Conservation (phyloP, 1,139 yeast species). For the Yamadazyma atmosphaerica region DNA sequence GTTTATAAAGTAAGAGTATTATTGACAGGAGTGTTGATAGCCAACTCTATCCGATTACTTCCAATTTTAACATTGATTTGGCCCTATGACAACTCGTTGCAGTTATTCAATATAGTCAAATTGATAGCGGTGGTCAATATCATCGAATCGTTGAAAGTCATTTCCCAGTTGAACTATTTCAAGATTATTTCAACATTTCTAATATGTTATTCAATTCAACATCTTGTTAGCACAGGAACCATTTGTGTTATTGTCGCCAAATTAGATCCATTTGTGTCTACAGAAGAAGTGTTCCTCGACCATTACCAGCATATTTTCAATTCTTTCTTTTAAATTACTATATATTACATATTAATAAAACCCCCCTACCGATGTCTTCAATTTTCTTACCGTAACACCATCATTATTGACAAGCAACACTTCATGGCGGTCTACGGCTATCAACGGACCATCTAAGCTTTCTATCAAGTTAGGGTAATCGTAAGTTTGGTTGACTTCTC, state of each 20-base stretch:
- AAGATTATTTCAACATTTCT: slow-evolving; percentile 7
- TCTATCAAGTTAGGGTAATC: slow-evolving; percentile 73
- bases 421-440: slow-evolving; percentile 64
- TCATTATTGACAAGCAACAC: slow-evolving; percentile 60
- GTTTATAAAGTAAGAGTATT: slow-evolving; percentile 41
- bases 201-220: slow-evolving; percentile 8
- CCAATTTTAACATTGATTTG: slow-evolving; percentile 96
- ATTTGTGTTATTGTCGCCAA: slow-evolving; percentile 3
- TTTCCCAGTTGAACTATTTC: slow-evolving; percentile 28
- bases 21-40: slow-evolving; percentile 67
- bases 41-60: slow-evolving; percentile 77
- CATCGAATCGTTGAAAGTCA: slow-evolving; percentile 64
- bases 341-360: too few species aligned
- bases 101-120: slow-evolving; percentile 61
- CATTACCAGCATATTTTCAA: slow-evolving; percentile 5
- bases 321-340: too few species aligned
- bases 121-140: slow-evolving; percentile 62
- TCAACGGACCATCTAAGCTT: slow-evolving; percentile 79
- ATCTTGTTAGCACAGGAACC: slow-evolving; percentile 1
- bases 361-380: slow-evolving; percentile 15
- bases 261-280: too few species aligned
- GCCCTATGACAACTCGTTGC: slow-evolving; percentile 80
- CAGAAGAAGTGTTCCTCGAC: slow-evolving; percentile 9
- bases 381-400: slow-evolving; percentile 38
- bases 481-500: slow-evolving; percentile 68